A percentile compares a stretch with the other conserved stretches of the same genome.
Evolutionary conservation across 257 asterid species (phyloP).

Genomic region (Datura wrightii): DNA sequence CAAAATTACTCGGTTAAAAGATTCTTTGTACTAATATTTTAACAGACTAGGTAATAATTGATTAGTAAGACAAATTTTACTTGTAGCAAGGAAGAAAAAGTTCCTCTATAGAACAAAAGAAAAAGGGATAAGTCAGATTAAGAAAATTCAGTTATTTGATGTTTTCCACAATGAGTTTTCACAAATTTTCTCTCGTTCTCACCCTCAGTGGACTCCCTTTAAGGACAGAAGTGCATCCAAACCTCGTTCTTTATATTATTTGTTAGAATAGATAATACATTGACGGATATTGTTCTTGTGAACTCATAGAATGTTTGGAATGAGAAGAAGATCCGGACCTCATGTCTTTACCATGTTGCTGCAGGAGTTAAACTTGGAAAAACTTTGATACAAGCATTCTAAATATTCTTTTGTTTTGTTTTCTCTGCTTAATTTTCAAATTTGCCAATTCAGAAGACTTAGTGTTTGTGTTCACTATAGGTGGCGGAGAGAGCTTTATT

Average conservation of each 20-base stretch:
- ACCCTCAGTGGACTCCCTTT: too few species aligned
- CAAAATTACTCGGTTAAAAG: background rate
- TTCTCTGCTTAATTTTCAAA: background rate
- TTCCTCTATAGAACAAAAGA: background rate
- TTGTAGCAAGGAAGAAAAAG: background rate
- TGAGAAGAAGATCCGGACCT: background rate
- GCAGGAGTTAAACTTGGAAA: background rate
- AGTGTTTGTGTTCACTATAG: conserved; percentile 39
- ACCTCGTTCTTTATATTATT: too few species aligned
- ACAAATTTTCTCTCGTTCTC: background rate
- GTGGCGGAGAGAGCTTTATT: conserved; percentile 88
- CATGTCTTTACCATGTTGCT: background rate
- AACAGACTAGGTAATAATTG: background rate
- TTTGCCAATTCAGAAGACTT: background rate
- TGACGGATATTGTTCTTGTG: background rate
- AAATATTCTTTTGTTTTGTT: background rate
- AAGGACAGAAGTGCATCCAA: too few species aligned
- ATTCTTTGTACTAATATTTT: background rate
- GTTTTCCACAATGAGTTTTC: background rate
- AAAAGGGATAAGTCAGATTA: background rate
- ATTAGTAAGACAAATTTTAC: background rate
- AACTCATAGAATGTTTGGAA: conserved; percentile 4
- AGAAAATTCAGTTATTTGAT: conserved; percentile 7
- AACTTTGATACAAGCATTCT: background rate
- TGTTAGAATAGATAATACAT: background rate